These are phyloP conservation scores for Acidomyces sp. DNA, from an alignment of 495 filamentous ascomycete species.

Conservation along the genomic window DNA sequence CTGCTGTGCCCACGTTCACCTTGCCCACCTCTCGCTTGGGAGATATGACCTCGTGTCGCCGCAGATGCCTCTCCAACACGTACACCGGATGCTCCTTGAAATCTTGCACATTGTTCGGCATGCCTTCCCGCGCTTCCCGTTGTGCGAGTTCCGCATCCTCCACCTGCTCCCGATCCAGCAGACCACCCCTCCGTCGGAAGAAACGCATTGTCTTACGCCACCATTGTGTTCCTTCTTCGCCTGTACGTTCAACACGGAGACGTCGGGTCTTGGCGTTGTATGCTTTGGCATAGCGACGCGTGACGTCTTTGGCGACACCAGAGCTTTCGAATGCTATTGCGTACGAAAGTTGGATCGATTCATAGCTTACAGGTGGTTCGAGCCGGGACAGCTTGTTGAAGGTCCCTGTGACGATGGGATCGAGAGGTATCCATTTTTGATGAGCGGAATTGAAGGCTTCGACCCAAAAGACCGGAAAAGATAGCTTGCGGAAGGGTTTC, in stretches of 20 bases:
- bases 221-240: slow-evolving; percentile 59
- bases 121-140: slow-evolving; percentile 61
- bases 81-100: slow-evolving; percentile 90
- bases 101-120: slow-evolving; percentile 80
- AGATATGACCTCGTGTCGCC: slow-evolving; percentile 63
- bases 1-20: slow-evolving; percentile 52
- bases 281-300: slow-evolving; percentile 36
- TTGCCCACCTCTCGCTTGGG: slow-evolving; percentile 63
- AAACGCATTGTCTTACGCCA: slow-evolving; percentile 47
- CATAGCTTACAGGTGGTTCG: slow-evolving; percentile 67
- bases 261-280: slow-evolving; percentile 83
- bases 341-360: slow-evolving; percentile 63
- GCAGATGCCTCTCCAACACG: slow-evolving; percentile 79
- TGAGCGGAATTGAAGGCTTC: slow-evolving; percentile 73
- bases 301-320: slow-evolving; percentile 60
- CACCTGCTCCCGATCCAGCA: slow-evolving; percentile 57
- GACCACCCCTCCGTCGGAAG: slow-evolving; percentile 38
- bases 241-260: slow-evolving; percentile 55
- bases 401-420: slow-evolving; percentile 67
- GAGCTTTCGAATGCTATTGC: slow-evolving; percentile 76
- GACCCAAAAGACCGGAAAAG: slow-evolving; percentile 81
- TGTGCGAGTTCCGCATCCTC: slow-evolving; percentile 64
- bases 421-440: slow-evolving; percentile 83
- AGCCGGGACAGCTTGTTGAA: slow-evolving; percentile 60
- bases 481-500: slow-evolving; percentile 42